These are phyloP conservation scores for Debaryomyces udenii DNA, from an alignment of 1,139 yeast species.

Conservation along the genomic window DNA sequence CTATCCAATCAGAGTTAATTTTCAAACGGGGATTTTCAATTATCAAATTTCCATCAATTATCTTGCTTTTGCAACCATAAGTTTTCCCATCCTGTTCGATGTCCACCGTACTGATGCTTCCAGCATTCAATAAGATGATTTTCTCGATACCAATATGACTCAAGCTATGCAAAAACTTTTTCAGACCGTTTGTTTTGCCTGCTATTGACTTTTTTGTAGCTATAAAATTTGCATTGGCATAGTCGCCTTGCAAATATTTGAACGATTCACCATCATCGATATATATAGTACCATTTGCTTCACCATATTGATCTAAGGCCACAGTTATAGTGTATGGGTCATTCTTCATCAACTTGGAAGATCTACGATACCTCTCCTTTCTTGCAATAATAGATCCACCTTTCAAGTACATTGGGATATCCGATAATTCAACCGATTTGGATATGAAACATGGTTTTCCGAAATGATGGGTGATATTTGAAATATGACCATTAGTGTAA, in stretches of 20 bases:
- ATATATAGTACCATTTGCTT: constrained; percentile 61
- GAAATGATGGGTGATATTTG: constrained; percentile 11
- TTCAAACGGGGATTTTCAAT: constrained; percentile 59
- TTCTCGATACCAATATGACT: constrained; percentile 53
- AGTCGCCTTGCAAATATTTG: constrained; percentile 55
- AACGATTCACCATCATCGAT: constrained; percentile 85
- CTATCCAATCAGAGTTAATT: constrained; percentile 54
- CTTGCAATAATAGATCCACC: constrained; percentile 78
- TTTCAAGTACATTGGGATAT: constrained; percentile 71
- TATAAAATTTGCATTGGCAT: constrained; percentile 40
- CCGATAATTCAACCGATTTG: constrained; percentile 52
- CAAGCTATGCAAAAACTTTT: constrained; percentile 18
- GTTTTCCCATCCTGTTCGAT: constrained; percentile 37
- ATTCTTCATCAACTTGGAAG: constrained; percentile 69
- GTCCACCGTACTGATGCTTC: constrained; percentile 21
- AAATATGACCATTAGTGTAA: constrained; percentile 42
- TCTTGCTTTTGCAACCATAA: constrained; percentile 35
- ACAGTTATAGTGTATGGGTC: constrained; percentile 86
- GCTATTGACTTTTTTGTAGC: constrained; percentile 17
- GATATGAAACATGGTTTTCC: constrained; percentile 20
- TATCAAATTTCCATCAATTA: constrained; percentile 24
- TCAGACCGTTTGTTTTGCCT: constrained; percentile 7
- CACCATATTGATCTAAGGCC: constrained; percentile 53
- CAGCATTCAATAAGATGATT: constrained; percentile 55
- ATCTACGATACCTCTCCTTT: constrained; percentile 78